Conservation (phyloP, 345 rosid species). For the Gossypium anomalum region DNA sequence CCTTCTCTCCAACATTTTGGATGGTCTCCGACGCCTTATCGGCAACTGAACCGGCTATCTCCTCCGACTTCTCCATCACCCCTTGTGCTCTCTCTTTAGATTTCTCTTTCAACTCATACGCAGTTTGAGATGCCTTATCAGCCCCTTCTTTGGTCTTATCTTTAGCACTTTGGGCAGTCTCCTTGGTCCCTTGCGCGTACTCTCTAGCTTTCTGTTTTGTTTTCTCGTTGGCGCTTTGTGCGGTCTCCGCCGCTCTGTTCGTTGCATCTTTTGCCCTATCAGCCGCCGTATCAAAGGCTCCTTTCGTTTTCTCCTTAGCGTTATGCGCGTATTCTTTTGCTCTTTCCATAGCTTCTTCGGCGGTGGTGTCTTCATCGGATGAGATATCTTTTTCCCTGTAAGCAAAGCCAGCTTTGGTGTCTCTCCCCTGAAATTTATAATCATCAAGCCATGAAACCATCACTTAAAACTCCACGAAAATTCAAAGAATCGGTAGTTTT, state of each 20-base stretch:
- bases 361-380: conserved; percentile 9
- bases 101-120: not conserved
- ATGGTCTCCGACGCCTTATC: conserved; percentile 27
- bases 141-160: conserved; percentile 17
- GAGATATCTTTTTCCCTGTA: not conserved
- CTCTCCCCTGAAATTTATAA: conserved; percentile 20
- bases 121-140: not conserved
- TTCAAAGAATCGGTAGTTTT: not conserved
- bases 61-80: conserved; percentile 20
- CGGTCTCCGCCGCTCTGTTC: conserved; percentile 31
- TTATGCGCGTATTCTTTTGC: conserved; percentile 21
- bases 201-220: conserved; percentile 22
- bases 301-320: conserved; percentile 27
- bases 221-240: conserved; percentile 20
- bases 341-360: conserved; percentile 16
- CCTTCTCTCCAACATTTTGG: conserved; percentile 30
- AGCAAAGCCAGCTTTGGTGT: conserved; percentile 22
- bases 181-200: conserved; percentile 18
- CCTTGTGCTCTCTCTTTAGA: not conserved
- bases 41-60: conserved; percentile 3
- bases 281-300: conserved; percentile 4
- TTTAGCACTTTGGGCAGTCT: conserved; percentile 14
- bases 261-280: conserved; percentile 26
- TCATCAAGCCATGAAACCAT: not conserved
- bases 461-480: not conserved